Evolutionary conservation across 805 yeast species (phyloP).

Genomic region (Wickerhamomyces hampshirensis): DNA sequence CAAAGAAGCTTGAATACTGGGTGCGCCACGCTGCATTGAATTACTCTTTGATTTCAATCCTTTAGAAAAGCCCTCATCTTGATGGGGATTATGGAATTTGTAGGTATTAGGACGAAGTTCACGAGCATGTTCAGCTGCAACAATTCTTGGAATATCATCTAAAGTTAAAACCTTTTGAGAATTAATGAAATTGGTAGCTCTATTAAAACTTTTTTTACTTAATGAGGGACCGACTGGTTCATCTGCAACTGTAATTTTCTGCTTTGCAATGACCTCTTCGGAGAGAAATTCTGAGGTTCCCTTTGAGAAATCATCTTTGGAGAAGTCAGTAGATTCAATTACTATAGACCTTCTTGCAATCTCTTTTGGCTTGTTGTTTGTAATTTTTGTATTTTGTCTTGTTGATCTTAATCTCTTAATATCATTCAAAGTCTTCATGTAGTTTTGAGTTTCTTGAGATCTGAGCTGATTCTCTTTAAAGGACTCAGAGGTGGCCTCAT

Average conservation of each 20-base stretch:
- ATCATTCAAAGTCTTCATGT: constrained; percentile 67
- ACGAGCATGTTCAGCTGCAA: constrained; percentile 94
- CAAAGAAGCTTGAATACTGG: constrained; percentile 8
- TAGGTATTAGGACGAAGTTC: constrained; percentile 91
- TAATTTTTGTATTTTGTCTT: constrained; percentile 58
- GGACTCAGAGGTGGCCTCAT: constrained; percentile 17
- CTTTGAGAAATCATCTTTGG: constrained; percentile 4
- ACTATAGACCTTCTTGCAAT: constrained; percentile 66
- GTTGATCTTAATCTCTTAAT: constrained; percentile 71
- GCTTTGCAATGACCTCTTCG: constrained; percentile 20
- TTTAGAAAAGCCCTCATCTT: constrained; percentile 17
- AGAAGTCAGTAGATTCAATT: constrained; percentile 33
- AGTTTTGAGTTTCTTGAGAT: constrained; percentile 40
- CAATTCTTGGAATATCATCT: constrained; percentile 95
- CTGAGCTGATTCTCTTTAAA: constrained; percentile 12
- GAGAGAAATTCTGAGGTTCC: constrained; percentile 6
- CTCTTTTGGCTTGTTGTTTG: constrained; percentile 45
- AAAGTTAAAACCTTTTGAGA: constrained; percentile 83
- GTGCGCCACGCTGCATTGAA: constrained; percentile 14
- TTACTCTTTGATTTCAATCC: constrained; percentile 18
- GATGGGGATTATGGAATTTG: constrained; percentile 58
- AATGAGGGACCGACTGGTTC: constrained; percentile 50
- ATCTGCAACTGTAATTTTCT: constrained; percentile 26
- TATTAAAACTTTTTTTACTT: constrained; percentile 44
- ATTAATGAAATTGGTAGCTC: constrained; percentile 67